A percentile compares a stretch with the other conserved stretches of the same genome.
Conservation (phyloP, 345 rosid species). For the Populus ilicifolia region DNA sequence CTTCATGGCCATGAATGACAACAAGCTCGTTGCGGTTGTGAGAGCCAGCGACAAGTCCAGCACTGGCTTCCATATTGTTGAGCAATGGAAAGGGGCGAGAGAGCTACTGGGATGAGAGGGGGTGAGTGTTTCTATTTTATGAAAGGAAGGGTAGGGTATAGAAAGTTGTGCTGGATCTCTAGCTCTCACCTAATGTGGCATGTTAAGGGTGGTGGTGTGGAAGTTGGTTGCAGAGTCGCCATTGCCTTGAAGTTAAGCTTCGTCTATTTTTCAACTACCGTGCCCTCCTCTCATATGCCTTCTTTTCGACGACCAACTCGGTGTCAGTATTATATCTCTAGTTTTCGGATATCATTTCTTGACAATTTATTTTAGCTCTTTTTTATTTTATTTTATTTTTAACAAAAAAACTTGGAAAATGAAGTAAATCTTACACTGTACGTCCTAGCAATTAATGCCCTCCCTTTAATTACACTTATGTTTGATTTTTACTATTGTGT, state of each 20-base stretch:
- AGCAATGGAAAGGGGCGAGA: background rate
- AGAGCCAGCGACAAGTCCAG: slow-evolving; percentile 96
- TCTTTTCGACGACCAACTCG: background rate
- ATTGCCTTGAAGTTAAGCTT: slow-evolving; percentile 96
- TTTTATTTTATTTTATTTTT: background rate
- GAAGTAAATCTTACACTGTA: background rate
- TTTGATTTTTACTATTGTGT: too few species aligned
- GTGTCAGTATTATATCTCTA: background rate
- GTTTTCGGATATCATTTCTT: background rate
- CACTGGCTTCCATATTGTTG: slow-evolving; percentile 84
- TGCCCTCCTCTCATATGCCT: background rate
- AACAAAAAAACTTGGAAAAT: background rate
- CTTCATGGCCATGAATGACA: slow-evolving; percentile 95
- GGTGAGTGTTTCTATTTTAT: slow-evolving; percentile 29
- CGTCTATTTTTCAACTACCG: slow-evolving; percentile 39
- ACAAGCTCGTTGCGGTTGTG: slow-evolving; percentile 99
- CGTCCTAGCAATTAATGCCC: background rate
- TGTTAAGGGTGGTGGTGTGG: slow-evolving; percentile 16
- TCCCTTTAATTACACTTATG: background rate
- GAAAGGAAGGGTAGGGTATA: slow-evolving; percentile 24
- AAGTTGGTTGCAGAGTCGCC: slow-evolving; percentile 83
- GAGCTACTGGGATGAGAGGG: background rate
- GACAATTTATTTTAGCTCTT: background rate
- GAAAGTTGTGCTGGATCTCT: slow-evolving; percentile 7
- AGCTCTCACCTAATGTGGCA: slow-evolving; percentile 42